Percentiles rank a stretch among this genome's conserved stretches.
Evolutionary conservation across 2,329 filamentous ascomycete genomes (phyloP).

Genomic region (Penicillium sp.): DNA sequence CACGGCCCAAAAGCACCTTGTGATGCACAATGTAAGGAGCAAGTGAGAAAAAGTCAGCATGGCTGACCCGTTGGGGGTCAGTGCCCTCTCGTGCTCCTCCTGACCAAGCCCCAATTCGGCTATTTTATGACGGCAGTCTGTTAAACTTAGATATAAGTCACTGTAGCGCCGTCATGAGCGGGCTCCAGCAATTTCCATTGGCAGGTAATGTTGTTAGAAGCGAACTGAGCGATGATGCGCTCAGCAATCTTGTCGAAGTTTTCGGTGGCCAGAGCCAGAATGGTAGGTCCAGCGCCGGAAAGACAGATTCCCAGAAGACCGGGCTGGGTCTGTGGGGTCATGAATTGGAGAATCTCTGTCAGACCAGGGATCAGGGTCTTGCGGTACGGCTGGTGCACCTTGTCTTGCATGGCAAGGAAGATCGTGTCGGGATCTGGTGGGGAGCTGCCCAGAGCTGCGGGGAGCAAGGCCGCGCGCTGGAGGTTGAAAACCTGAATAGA

Average conservation of each 20-base stretch:
- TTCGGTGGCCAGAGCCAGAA: conserved; percentile 85
- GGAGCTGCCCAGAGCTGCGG: conserved; percentile 83
- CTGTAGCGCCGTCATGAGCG: conserved; percentile 64
- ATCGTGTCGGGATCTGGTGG: conserved; percentile 93
- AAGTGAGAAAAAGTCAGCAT: conserved; percentile 16
- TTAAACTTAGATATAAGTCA: conserved; percentile 25
- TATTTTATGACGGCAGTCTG: background rate
- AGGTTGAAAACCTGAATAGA: conserved; percentile 71
- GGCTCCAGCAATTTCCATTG: conserved; percentile 87
- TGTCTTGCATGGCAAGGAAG: conserved; percentile 98
- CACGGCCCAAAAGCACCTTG: conserved; percentile 16
- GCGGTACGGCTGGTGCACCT: conserved; percentile 94
- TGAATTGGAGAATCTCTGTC: conserved; percentile 84
- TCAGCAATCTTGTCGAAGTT: conserved; percentile 87
- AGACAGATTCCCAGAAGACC: conserved; percentile 92
- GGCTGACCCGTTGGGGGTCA: conserved; percentile 5
- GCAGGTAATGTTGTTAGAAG: conserved; percentile 67
- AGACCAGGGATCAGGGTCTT: conserved; percentile 89
- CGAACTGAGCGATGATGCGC: conserved; percentile 74
- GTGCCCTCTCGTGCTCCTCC: background rate
- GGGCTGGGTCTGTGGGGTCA: conserved; percentile 83
- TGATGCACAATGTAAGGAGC: conserved; percentile 15
- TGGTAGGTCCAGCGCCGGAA: conserved; percentile 92
- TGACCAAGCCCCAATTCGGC: background rate
- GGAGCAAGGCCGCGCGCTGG: conserved; percentile 87